A percentile compares a stretch with the other conserved stretches of the same genome.
phyloP scores from a whole-genome alignment of 768 basidiomycete species.

The Chlorophyllum brunneum region DNA sequence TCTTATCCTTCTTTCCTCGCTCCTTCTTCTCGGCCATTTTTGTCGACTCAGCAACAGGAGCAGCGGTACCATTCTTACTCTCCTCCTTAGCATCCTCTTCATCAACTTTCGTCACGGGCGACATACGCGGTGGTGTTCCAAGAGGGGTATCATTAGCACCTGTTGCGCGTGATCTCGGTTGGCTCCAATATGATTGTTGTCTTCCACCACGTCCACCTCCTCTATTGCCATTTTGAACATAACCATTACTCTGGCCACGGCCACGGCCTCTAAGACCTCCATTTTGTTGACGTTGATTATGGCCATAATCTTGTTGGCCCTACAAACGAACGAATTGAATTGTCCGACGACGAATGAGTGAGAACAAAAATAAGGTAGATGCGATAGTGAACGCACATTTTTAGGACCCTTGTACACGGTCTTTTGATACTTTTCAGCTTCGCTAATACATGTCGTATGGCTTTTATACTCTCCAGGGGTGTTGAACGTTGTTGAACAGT shows the following conservation, averaged over 20 bases:
- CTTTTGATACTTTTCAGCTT: slow-evolving; percentile 94
- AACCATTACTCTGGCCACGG: background rate
- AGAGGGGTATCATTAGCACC: slow-evolving; percentile 74
- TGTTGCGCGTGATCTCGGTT: slow-evolving; percentile 30
- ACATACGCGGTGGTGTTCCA: slow-evolving; percentile 50
- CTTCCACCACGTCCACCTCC: slow-evolving; percentile 9
- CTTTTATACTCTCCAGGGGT: slow-evolving; percentile 73
- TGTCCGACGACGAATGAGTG: background rate
- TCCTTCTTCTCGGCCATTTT: slow-evolving; percentile 7
- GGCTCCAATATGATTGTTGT: slow-evolving; percentile 20
- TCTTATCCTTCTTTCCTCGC: slow-evolving; percentile 34
- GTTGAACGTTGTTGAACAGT: slow-evolving; percentile 83
- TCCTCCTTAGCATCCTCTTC: background rate
- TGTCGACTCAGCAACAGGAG: slow-evolving; percentile 12
- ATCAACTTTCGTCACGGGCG: slow-evolving; percentile 22
- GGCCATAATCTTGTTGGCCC: background rate
- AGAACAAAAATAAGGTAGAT: slow-evolving; percentile 2
- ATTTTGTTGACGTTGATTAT: background rate
- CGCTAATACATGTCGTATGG: slow-evolving; percentile 82
- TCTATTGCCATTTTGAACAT: background rate
- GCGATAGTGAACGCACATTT: slow-evolving; percentile 27
- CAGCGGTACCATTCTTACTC: background rate
- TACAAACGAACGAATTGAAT: background rate
- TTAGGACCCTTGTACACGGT: slow-evolving; percentile 78
- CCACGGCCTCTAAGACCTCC: background rate